Evolutionary conservation across 768 basidiomycete species (phyloP).

Genomic region (Tylopilus balloui): DNA sequence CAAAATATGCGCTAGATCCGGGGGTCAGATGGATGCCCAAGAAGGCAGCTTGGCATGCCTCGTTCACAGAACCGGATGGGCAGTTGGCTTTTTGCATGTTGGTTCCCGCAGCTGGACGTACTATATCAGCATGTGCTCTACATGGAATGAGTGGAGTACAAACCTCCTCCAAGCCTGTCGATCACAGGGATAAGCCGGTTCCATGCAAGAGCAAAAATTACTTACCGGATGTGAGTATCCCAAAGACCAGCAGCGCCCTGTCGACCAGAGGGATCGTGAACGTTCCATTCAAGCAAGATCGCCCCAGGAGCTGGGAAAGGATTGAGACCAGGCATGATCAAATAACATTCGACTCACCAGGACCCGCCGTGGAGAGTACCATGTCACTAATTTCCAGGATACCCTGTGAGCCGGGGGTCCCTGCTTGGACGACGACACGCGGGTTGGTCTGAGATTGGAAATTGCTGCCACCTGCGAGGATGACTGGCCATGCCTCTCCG

Average conservation of each 20-base stretch:
- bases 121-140: neutral
- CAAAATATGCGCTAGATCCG: slow-evolving; percentile 53
- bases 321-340: neutral
- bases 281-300: slow-evolving; percentile 55
- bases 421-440: slow-evolving; percentile 39
- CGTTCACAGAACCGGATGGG: slow-evolving; percentile 37
- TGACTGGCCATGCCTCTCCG: slow-evolving; percentile 49
- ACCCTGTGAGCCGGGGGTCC: slow-evolving; percentile 44
- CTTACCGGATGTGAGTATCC: slow-evolving; percentile 41
- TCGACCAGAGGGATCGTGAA: slow-evolving; percentile 47
- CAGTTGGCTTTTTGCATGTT: slow-evolving; percentile 45
- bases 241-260: slow-evolving; percentile 54
- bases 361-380: slow-evolving; percentile 53
- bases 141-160: neutral
- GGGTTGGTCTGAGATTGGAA: slow-evolving; percentile 40
- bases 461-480: slow-evolving; percentile 40
- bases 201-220: neutral
- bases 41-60: slow-evolving; percentile 59
- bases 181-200: neutral
- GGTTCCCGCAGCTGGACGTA: slow-evolving; percentile 44
- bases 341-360: slow-evolving; percentile 21
- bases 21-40: slow-evolving; percentile 57
- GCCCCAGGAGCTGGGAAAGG: slow-evolving; percentile 38
- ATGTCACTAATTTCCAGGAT: slow-evolving; percentile 62
- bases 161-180: slow-evolving; percentile 28